Conservation (phyloP, 1,139 yeast species). For the Kodamaea anthophila region DNA sequence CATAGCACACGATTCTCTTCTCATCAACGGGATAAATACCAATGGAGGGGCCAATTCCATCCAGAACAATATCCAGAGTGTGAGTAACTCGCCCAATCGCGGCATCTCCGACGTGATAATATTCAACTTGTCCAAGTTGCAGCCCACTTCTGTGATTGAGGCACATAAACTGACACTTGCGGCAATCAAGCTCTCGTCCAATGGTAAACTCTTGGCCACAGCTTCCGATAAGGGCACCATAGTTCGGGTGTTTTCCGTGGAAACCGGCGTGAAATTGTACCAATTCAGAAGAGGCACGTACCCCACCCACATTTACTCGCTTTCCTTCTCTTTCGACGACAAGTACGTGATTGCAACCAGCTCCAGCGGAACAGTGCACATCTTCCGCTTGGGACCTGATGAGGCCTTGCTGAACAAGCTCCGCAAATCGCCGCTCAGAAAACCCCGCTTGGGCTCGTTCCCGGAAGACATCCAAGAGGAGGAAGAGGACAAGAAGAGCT, state of each 20-base stretch:
- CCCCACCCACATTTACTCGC: conserved; percentile 81
- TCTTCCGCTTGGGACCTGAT: conserved; percentile 66
- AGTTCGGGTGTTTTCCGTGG: conserved; percentile 79
- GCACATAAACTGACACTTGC: conserved; percentile 90
- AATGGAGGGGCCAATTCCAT: conserved; percentile 41
- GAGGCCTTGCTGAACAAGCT: conserved; percentile 41
- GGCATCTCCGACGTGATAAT: conserved; percentile 81
- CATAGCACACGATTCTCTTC: conserved; percentile 37
- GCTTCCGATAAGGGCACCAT: conserved; percentile 96
- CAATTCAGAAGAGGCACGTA: conserved; percentile 95
- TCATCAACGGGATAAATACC: conserved; percentile 39
- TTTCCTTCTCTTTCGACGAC: conserved; percentile 74
- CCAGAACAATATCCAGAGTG: conserved; percentile 40
- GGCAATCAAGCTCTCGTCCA: conserved; percentile 67
- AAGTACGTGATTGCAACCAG: conserved; percentile 76
- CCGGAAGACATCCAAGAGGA: conserved; percentile 28
- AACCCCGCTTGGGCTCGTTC: conserved; percentile 13
- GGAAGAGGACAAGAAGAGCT: conserved; percentile 23
- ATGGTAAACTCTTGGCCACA: conserved; percentile 82
- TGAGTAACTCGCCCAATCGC: conserved; percentile 41
- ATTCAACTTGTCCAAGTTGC: conserved; percentile 69
- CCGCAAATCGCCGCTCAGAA: conserved; percentile 15
- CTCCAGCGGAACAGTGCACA: conserved; percentile 89
- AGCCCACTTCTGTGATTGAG: conserved; percentile 84
- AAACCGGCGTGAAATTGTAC: conserved; percentile 72